phyloP scores from a whole-genome alignment of 768 basidiomycete species.

The Cyclocybe cylindracea region DNA sequence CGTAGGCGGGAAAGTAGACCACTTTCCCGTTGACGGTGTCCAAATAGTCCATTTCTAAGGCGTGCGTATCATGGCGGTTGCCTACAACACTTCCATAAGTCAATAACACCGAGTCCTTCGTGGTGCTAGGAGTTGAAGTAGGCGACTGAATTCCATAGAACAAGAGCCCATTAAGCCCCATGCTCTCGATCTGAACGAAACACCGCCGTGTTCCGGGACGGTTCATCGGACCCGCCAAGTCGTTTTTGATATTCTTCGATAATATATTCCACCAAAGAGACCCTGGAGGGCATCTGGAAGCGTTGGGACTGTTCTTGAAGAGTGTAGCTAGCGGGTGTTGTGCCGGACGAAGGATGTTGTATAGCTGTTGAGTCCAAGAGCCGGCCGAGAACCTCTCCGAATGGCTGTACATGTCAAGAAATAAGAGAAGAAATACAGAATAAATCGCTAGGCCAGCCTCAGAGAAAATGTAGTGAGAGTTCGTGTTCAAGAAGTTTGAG shows the following conservation, averaged over 20 bases:
- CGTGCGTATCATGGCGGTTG: no score
- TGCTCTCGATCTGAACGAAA: slow-evolving; percentile 25
- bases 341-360: slow-evolving; percentile 16
- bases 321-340: slow-evolving; percentile 4
- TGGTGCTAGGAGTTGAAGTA: neutral
- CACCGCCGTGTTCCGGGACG: slow-evolving; percentile 16
- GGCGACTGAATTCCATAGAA: slow-evolving; percentile 23
- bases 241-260: slow-evolving; percentile 20
- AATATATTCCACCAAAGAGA: slow-evolving; percentile 24
- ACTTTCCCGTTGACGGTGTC: no score
- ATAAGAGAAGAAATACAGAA: no score
- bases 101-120: neutral
- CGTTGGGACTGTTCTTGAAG: slow-evolving; percentile 10
- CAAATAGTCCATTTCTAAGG: no score
- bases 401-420: no score
- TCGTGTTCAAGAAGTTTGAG: no score
- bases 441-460: no score
- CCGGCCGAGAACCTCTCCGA: neutral
- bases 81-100: slow-evolving; percentile 28
- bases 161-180: slow-evolving; percentile 29
- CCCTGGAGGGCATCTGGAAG: slow-evolving; percentile 17
- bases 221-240: slow-evolving; percentile 14
- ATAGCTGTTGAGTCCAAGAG: slow-evolving; percentile 17
- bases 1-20: no score
- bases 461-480: no score